Percentiles rank a stretch among this genome's conserved stretches.
phyloP scores from a whole-genome alignment of 1,284 basidiomycete genomes.

The Tilletia setariae region DNA sequence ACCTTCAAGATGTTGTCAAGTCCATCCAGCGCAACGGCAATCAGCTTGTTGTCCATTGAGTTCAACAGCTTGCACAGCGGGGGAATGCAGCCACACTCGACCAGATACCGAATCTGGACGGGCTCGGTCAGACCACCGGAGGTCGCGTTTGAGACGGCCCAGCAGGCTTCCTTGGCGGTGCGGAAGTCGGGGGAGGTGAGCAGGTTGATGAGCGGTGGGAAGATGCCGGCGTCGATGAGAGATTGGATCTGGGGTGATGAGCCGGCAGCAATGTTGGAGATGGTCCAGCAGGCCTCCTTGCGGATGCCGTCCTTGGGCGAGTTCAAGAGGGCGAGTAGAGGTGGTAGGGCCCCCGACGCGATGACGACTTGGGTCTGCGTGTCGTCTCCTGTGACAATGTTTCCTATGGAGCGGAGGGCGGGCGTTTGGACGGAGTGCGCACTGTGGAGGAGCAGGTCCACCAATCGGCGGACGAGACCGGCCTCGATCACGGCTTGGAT shows the following conservation, averaged over 20 bases:
- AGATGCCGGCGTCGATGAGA: conserved; percentile 70
- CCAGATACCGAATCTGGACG: conserved; percentile 94
- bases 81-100: conserved; percentile 96
- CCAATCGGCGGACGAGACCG: conserved; percentile 92
- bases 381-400: conserved; percentile 98
- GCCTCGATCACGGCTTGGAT: conserved; percentile 99
- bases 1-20: conserved; percentile 98
- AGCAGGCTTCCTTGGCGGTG: conserved; percentile 98
- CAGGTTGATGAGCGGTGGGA: conserved; percentile 97
- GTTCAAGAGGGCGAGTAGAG: conserved; percentile 83
- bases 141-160: conserved; percentile 99
- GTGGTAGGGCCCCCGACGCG: conserved; percentile 89
- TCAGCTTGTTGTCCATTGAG: conserved; percentile 99
- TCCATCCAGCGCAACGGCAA: conserved; percentile 94
- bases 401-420: conserved; percentile 92
- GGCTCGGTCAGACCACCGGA: conserved; percentile 97
- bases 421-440: conserved; percentile 99
- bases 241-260: conserved; percentile 93
- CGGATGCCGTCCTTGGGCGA: conserved; percentile 93
- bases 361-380: conserved; percentile 98
- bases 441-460: conserved; percentile 91
- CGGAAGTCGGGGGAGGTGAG: conserved; percentile 97
- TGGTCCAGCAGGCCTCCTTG: conserved; percentile 98
- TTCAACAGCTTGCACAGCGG: conserved; percentile 92
- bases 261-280: conserved; percentile 97